These are phyloP conservation scores for Candida awuae DNA, from an alignment of 805 yeast genomes.

Conservation along the genomic window DNA sequence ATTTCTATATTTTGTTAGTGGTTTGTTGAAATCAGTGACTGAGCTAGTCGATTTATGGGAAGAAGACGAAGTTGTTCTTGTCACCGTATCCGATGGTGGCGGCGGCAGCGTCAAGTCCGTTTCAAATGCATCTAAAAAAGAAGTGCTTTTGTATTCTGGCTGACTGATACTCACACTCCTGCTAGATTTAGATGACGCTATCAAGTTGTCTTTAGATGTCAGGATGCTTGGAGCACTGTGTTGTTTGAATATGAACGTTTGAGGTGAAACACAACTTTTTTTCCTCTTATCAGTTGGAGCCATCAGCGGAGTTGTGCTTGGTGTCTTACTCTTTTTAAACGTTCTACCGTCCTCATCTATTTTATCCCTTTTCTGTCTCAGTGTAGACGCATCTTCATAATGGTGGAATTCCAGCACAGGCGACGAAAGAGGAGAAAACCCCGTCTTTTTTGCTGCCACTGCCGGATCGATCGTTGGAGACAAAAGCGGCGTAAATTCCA, in stretches of 20 bases:
- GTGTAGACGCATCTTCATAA: conserved; percentile 12
- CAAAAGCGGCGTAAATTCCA: conserved; percentile 56
- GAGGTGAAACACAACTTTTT: no score
- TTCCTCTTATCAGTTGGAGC: conserved; percentile 19
- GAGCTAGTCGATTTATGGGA: neutral
- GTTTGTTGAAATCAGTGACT: conserved; percentile 24
- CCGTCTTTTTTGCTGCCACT: conserved; percentile 27
- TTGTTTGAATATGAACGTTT: no score
- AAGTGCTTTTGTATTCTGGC: no score
- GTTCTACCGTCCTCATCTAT: conserved; percentile 2
- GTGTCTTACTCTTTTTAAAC: conserved; percentile 3
- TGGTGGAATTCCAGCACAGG: conserved; percentile 53
- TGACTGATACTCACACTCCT: no score
- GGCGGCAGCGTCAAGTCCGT: conserved; percentile 24
- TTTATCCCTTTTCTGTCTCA: conserved; percentile 26
- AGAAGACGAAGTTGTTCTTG: no score
- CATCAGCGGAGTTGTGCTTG: conserved; percentile 14
- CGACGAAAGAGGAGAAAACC: conserved; percentile 50
- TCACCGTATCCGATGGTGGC: no score
- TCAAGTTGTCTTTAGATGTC: no score
- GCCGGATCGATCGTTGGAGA: conserved; percentile 64
- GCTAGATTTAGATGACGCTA: no score
- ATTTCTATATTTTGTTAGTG: conserved; percentile 19
- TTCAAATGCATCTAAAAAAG: conserved; percentile 13
- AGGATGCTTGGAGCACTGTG: no score